Base-by-base conservation (phyloP, 441 rosid species). In the Pelargonium australe region DNA sequence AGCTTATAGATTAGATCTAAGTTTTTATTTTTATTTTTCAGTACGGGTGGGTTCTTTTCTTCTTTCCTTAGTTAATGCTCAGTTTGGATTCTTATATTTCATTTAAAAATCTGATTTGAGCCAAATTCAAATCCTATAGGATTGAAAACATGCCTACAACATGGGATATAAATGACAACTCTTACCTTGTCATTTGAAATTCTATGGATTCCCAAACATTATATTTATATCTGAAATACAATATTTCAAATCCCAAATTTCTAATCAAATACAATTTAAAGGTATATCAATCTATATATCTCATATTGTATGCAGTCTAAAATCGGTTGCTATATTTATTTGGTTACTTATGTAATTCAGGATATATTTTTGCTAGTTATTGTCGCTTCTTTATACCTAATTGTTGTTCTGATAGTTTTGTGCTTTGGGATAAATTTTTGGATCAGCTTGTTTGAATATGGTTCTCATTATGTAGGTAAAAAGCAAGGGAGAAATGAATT, bases 401-500 rank as follows among this genome's bases (percentile, higher is more conserved):
- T 34, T 40, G 58, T 13, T 62, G n/a, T 1, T 31, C 12, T 44
- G 10, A 44, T 44, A 8, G 49, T 7, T 44, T 2, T 44, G 8
- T 44, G 49, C 8, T 44, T 44, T 44, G 49, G 49, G 49, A 7
- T 1, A 44, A 16, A 53, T 12, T 53, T 53, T 16, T 45, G 3
- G 13, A 7, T 17, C 31, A 19, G 37, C 40, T 69, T 64, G 31
- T 64, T 75, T 73, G 64, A 71, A 61, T 77, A 68, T 23, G 72
- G 16, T 25, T 72, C 40, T 20, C 68, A 20, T 71, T 49, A 28
- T 75, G 57, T 72, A 92, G 98, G 98, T 78, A 68, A 90, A 80
- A 92, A 78, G 85, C 99, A 89, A 82, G 98, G 99, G 72, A 90
- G 99, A 84, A 95, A 95, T 74, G 99, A 95, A 79, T 86, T 95